These are phyloP conservation scores for Talaromyces liani DNA, from an alignment of 495 filamentous ascomycete genomes.

Conservation along the genomic window DNA sequence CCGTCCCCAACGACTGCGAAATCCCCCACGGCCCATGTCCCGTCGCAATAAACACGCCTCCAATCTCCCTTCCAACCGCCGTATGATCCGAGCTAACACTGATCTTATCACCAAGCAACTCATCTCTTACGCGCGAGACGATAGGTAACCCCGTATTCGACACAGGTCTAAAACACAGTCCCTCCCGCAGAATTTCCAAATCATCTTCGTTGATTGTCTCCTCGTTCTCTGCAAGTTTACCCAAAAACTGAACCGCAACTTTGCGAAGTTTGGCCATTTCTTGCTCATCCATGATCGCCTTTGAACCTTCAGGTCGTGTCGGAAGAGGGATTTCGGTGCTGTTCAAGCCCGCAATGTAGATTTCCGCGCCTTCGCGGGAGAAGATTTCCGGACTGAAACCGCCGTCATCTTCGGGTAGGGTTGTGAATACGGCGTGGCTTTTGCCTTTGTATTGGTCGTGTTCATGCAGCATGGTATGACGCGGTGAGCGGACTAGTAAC, in stretches of 20 bases:
- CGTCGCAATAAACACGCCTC: conserved; percentile 63
- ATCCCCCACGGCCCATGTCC: conserved; percentile 76
- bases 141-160: conserved; percentile 55
- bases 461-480: conserved; percentile 31
- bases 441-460: conserved; percentile 19
- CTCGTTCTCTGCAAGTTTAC: conserved; percentile 15
- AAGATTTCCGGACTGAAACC: conserved; percentile 67
- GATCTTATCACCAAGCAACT: conserved; percentile 38
- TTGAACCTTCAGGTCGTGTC: conserved; percentile 35
- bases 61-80: conserved; percentile 16
- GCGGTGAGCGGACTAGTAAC: conserved; percentile 55
- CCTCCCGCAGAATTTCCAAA: conserved; percentile 55
- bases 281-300: conserved; percentile 31
- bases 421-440: conserved; percentile 69
- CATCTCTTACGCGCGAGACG: conserved; percentile 45
- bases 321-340: conserved; percentile 50
- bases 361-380: conserved; percentile 52
- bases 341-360: conserved; percentile 74
- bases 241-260: conserved; percentile 51
- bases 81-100: conserved; percentile 3
- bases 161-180: conserved; percentile 67
- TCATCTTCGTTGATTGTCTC: conserved; percentile 34
- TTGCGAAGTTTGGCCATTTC: conserved; percentile 45
- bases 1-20: conserved; percentile 54
- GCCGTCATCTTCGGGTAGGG: conserved; percentile 25